These are phyloP conservation scores for Fallopia convolvulus DNA, from an alignment of 148 eudicot species.

Conservation along the genomic window DNA sequence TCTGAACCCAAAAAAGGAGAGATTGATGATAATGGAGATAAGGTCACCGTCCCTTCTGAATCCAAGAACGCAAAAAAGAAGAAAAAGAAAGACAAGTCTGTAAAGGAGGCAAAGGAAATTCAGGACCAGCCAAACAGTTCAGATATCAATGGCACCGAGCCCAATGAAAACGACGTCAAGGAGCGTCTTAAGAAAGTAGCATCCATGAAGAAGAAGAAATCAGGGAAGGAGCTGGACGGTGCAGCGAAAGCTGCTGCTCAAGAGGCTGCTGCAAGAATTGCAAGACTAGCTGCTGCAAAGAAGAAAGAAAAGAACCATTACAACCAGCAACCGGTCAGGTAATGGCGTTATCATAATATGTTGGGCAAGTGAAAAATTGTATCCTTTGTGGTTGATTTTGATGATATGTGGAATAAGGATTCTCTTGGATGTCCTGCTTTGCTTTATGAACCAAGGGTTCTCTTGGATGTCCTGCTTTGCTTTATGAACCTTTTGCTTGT, in stretches of 20 bases:
- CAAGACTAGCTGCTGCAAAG: slow-evolving; percentile 90
- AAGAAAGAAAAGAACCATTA: slow-evolving; percentile 94
- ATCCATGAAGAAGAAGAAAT: slow-evolving; percentile 80
- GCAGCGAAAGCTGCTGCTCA: slow-evolving; percentile 82
- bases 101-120: slow-evolving; percentile 60
- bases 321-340: slow-evolving; percentile 93
- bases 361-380: not conserved
- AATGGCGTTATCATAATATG: slow-evolving; percentile 13
- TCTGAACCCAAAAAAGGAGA: slow-evolving; percentile 26
- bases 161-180: slow-evolving; percentile 50
- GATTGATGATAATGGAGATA: slow-evolving; percentile 29
- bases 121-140: slow-evolving; percentile 45
- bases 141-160: slow-evolving; percentile 25
- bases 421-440: not conserved
- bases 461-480: not conserved
- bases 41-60: slow-evolving; percentile 43
- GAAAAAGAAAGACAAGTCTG: slow-evolving; percentile 47
- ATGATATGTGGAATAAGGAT: not conserved
- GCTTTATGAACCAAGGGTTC: not conserved
- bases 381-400: slow-evolving; percentile 1
- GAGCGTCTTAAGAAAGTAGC: slow-evolving; percentile 76
- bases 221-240: slow-evolving; percentile 74
- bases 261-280: slow-evolving; percentile 92
- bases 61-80: slow-evolving; percentile 69
- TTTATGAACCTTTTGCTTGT: not conserved